Evolutionary conservation across 257 asterid genomes (phyloP).

Genomic region (Capsicum pubescens): DNA sequence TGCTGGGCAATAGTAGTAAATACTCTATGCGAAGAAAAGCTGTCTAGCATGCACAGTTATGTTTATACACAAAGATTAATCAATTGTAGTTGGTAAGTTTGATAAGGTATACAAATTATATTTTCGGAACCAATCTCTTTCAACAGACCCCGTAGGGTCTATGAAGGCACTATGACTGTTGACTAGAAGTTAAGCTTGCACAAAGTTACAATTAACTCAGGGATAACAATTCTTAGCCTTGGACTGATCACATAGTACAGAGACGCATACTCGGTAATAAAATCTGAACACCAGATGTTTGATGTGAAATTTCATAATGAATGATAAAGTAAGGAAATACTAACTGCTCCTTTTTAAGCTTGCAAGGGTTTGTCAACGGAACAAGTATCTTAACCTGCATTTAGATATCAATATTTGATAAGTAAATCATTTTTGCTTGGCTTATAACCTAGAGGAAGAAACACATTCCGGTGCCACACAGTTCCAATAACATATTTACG

Average conservation of each 20-base stretch:
- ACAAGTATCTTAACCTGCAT: constrained; percentile 13
- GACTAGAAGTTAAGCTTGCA: constrained; percentile 18
- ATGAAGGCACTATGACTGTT: neutral
- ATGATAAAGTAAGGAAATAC: neutral
- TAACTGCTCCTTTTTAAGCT: constrained; percentile 16
- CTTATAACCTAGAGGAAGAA: constrained; percentile 7
- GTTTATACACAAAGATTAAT: constrained; percentile 16
- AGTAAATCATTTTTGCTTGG: neutral
- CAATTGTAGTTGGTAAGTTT: neutral
- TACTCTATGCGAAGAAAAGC: neutral
- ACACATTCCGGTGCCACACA: neutral
- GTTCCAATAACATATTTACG: constrained; percentile 2
- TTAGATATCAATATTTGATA: neutral
- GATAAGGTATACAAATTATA: constrained; percentile 10
- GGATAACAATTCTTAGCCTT: constrained; percentile 27
- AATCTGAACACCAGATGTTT: constrained; percentile 19
- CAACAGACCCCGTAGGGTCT: neutral
- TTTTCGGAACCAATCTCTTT: constrained; percentile 15
- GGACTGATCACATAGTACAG: neutral
- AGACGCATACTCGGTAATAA: neutral
- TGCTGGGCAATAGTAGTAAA: neutral
- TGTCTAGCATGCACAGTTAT: neutral
- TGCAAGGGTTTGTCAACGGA: constrained; percentile 11
- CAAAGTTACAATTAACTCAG: constrained; percentile 5
- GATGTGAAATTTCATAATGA: constrained; percentile 6